phyloP scores from a whole-genome alignment of 2,329 filamentous ascomycete genomes.

The Pseudocercospora fuligena region DNA sequence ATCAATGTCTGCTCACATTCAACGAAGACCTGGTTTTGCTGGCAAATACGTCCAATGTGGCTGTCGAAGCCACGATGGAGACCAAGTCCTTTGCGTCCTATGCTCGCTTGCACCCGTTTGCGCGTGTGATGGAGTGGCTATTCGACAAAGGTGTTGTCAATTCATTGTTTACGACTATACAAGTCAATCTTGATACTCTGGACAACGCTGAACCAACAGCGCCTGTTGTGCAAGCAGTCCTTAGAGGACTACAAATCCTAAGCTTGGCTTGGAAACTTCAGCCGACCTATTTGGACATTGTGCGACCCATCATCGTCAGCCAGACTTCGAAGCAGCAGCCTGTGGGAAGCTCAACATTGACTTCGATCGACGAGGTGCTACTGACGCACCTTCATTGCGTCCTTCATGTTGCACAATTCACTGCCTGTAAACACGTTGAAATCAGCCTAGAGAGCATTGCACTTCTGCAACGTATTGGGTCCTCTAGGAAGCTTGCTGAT shows the following conservation, averaged over 20 bases:
- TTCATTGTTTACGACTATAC: slow-evolving; percentile 76
- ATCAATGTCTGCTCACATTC: slow-evolving; percentile 79
- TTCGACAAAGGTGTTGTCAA: slow-evolving; percentile 89
- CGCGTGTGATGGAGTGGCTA: slow-evolving; percentile 96
- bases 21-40: slow-evolving; percentile 92
- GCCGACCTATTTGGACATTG: slow-evolving; percentile 86
- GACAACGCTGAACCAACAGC: slow-evolving; percentile 76
- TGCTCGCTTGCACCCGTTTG: slow-evolving; percentile 86
- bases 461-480: slow-evolving; percentile 83
- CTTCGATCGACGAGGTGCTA: slow-evolving; percentile 91
- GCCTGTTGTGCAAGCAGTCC: slow-evolving; percentile 76
- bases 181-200: slow-evolving; percentile 75
- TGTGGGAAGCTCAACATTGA: slow-evolving; percentile 75
- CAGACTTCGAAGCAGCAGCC: slow-evolving; percentile 64
- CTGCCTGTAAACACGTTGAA: slow-evolving; percentile 79
- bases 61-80: slow-evolving; percentile 75
- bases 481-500: slow-evolving; percentile 78
- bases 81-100: slow-evolving; percentile 79
- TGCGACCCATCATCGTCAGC: slow-evolving; percentile 75
- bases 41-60: slow-evolving; percentile 75
- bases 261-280: slow-evolving; percentile 83
- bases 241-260: slow-evolving; percentile 83
- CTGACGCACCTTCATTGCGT: slow-evolving; percentile 79
- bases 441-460: slow-evolving; percentile 80
- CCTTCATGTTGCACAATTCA: slow-evolving; percentile 83